Conservation (phyloP, 75 land plant genomes). For the Pinus taeda region DNA sequence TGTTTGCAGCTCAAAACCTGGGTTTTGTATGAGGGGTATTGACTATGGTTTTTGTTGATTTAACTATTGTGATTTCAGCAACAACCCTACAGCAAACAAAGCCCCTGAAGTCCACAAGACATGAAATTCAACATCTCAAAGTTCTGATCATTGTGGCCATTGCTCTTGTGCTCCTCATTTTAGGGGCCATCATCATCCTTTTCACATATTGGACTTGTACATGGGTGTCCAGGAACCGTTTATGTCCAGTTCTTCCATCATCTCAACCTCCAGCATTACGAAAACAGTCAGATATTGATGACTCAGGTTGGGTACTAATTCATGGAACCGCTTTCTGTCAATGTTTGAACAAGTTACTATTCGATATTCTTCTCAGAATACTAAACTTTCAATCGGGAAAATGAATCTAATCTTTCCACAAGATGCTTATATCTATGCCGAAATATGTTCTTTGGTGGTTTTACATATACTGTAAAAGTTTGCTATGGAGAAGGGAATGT, state of each 20-base stretch:
- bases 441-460: neutral
- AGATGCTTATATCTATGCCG: neutral
- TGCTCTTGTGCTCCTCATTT: neutral
- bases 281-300: neutral
- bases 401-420: neutral
- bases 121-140: slow-evolving; percentile 3
- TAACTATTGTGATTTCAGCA: neutral
- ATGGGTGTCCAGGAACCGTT: neutral
- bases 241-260: neutral
- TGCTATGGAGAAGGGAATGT: neutral
- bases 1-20: no score
- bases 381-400: neutral
- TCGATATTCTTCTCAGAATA: neutral
- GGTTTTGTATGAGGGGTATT: neutral
- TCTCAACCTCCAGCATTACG: neutral
- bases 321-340: neutral
- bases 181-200: slow-evolving; percentile 8
- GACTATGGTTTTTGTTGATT: neutral
- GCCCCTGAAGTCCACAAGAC: neutral
- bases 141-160: neutral
- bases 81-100: neutral
- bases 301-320: neutral
- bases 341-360: neutral
- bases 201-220: slow-evolving; percentile 4
- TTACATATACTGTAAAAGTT: neutral